Evolutionary conservation across 2,329 filamentous ascomycete genomes (phyloP).

Genomic region (Fusarium chaquense): DNA sequence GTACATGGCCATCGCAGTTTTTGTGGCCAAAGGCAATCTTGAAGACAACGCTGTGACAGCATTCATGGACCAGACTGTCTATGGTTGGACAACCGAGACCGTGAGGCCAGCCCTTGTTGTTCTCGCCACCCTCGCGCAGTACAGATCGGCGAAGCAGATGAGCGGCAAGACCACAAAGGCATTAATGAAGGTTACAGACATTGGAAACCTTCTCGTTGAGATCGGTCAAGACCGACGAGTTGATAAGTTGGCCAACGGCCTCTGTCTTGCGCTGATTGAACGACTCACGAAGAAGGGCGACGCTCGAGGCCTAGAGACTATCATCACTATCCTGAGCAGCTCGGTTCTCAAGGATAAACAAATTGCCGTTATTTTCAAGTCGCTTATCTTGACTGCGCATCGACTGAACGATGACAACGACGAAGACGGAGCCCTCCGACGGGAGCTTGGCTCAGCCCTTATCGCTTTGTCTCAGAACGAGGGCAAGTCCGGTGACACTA

Average conservation of each 20-base stretch:
- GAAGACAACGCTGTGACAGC: slow-evolving; percentile 84
- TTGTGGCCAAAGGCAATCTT: slow-evolving; percentile 84
- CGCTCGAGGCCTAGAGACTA: slow-evolving; percentile 65
- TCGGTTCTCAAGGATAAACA: slow-evolving; percentile 73
- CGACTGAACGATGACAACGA: slow-evolving; percentile 68
- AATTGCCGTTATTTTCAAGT: slow-evolving; percentile 73
- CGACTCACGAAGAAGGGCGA: slow-evolving; percentile 71
- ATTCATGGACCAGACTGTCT: slow-evolving; percentile 88
- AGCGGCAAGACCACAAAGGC: slow-evolving; percentile 77
- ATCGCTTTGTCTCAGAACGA: slow-evolving; percentile 72
- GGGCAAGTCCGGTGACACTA: slow-evolving; percentile 69
- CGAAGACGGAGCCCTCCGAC: slow-evolving; percentile 67
- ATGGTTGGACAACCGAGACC: slow-evolving; percentile 81
- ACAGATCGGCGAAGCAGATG: slow-evolving; percentile 76
- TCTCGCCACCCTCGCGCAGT: slow-evolving; percentile 83
- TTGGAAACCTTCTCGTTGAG: slow-evolving; percentile 70
- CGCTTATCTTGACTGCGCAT: slow-evolving; percentile 70
- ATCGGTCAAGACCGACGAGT: slow-evolving; percentile 74
- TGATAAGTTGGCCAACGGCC: slow-evolving; percentile 77
- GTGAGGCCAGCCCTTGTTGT: slow-evolving; percentile 80
- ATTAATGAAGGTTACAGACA: slow-evolving; percentile 71
- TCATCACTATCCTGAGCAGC: slow-evolving; percentile 71
- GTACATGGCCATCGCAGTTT: slow-evolving; percentile 89
- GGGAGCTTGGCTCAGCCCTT: slow-evolving; percentile 74
- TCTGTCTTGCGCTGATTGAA: slow-evolving; percentile 75